Conservation (phyloP, 2,329 filamentous ascomycete species). For the Sarocladiaceae sp. region DNA sequence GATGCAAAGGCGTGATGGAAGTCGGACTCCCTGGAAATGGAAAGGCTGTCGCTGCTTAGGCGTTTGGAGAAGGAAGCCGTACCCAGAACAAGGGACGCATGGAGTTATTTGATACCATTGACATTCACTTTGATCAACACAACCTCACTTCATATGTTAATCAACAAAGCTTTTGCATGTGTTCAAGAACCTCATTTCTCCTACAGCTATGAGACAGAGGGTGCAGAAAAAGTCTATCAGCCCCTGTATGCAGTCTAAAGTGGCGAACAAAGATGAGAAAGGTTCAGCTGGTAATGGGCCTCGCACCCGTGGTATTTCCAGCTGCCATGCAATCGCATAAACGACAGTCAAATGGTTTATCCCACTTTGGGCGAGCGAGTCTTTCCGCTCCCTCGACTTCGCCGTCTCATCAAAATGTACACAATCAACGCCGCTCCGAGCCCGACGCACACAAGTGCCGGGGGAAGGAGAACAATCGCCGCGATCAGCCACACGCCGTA, state of each 20-base stretch:
- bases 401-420: conserved; percentile 3
- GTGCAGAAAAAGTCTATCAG: conserved; percentile 4
- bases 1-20: neutral
- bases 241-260: neutral
- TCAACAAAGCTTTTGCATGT: neutral
- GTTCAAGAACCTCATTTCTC: neutral
- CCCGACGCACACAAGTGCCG: conserved; percentile 31
- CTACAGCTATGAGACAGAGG: neutral
- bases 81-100: neutral
- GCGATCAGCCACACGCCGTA: conserved; percentile 36
- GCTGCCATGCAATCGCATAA: neutral
- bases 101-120: too few species aligned
- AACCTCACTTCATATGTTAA: too few species aligned
- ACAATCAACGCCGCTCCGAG: conserved; percentile 15
- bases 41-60: neutral
- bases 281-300: too few species aligned
- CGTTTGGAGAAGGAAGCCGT: neutral
- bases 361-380: neutral
- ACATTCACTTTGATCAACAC: too few species aligned
- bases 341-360: neutral
- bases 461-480: conserved; percentile 41
- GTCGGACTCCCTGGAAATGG: neutral
- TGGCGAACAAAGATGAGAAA: too few species aligned
- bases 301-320: too few species aligned
- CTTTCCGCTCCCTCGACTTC: conserved; percentile 1